Base-by-base conservation (phyloP, 2,329 filamentous ascomycete species). In the Arthrobotrys conoides region DNA sequence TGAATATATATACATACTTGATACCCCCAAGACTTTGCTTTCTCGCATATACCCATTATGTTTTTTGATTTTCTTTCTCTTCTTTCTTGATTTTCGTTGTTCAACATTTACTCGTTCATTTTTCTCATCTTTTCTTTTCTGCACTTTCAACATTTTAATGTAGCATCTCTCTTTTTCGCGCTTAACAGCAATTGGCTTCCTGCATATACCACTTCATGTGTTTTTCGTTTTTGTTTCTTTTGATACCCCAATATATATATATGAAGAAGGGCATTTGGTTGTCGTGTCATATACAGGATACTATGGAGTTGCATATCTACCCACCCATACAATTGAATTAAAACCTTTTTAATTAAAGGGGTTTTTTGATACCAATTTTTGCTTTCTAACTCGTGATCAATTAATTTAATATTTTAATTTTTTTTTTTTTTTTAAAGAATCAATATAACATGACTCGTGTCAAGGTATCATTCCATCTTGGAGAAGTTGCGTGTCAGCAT, bases 301-400 rank as follows among this genome's bases (percentile, higher is more conserved):
- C 73, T 41, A 71, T 53, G 33, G 57, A 77, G 33, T 71, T 71
- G n/a, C 61, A 77, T 49, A 51, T 51, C 8, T 51, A 61, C 59
- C 27, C 41, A 76, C 36, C 27, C 41, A 70, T 61, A 71, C 20
- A 38, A 53, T 70, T 70, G 24, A 66, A 65, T 36, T 9, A 41
- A 30, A 59, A 27, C 53, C 14, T 48, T 44, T n/a, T 53, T 46
- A 49, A 61, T 12, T 53, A 36, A 51, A 53, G 30, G 22, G 18
- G 49, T 33, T 65, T 36, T 48, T 46, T n/a, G 44, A 41, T 59
- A 76, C 18, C 18, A 38, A 55, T 6, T 20, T 51, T 12, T n/a
- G n/a, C n/a, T n/a, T n/a, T n/a, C n/a, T n/a, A n/a, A n/a, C n/a
- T n/a, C n/a, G n/a, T n/a, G n/a, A n/a, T n/a, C n/a, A n/a, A n/a